Percentiles rank a stretch among this genome's conserved stretches.
Conservation (phyloP, 2,329 filamentous ascomycete species). For the Fusarium redolens region DNA sequence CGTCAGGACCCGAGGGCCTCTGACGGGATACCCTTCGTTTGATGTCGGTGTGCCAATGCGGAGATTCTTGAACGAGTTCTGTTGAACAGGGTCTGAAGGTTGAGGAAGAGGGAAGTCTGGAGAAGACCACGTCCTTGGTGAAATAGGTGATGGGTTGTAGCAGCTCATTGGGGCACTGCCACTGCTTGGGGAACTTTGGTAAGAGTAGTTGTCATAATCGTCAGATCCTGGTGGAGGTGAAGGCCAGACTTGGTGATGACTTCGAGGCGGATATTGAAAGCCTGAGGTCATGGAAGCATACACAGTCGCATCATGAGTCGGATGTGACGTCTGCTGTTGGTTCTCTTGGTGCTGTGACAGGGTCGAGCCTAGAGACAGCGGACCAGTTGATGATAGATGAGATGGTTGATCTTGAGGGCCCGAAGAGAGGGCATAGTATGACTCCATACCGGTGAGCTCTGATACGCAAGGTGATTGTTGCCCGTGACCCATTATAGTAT, state of each 20-base stretch:
- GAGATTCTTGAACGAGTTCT: slow-evolving; percentile 37
- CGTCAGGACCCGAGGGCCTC: slow-evolving; percentile 33
- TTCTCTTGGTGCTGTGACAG: slow-evolving; percentile 35
- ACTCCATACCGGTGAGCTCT: slow-evolving; percentile 42
- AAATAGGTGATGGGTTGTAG: slow-evolving; percentile 47
- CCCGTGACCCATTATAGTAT: slow-evolving; percentile 39
- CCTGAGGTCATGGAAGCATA: slow-evolving; percentile 41
- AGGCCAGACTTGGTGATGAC: slow-evolving; percentile 46
- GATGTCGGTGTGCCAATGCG: slow-evolving; percentile 44
- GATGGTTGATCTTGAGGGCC: slow-evolving; percentile 35
- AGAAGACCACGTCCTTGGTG: slow-evolving; percentile 52
- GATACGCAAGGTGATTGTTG: slow-evolving; percentile 46
- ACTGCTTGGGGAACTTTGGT: slow-evolving; percentile 49
- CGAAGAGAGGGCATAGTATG: slow-evolving; percentile 42
- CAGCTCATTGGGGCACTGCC: slow-evolving; percentile 37
- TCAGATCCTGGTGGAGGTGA: slow-evolving; percentile 53
- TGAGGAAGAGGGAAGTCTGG: slow-evolving; percentile 40
- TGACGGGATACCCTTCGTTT: slow-evolving; percentile 30
- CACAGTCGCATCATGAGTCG: slow-evolving; percentile 30
- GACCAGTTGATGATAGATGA: slow-evolving; percentile 39
- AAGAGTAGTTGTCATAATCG: slow-evolving; percentile 53
- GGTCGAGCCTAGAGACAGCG: slow-evolving; percentile 33
- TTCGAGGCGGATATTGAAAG: slow-evolving; percentile 38
- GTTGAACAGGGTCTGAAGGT: slow-evolving; percentile 34
- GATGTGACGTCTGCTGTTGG: slow-evolving; percentile 28